Evolutionary conservation across 2,329 filamentous ascomycete species (phyloP).

Genomic region (Phoma sp.): DNA sequence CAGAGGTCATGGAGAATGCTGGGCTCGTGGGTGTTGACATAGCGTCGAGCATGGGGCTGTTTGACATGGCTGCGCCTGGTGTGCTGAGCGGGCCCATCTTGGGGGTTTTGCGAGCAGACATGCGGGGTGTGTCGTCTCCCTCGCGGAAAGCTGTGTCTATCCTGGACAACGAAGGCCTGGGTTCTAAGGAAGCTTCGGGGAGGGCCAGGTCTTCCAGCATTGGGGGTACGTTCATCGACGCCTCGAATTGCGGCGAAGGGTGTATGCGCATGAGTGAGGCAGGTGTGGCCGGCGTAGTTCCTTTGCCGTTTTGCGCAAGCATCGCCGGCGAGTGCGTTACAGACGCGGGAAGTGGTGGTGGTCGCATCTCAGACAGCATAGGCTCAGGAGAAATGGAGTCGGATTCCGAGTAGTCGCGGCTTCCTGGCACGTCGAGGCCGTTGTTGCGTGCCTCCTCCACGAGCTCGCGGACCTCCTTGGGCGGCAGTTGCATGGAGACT

Average conservation of each 20-base stretch:
- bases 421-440: constrained; percentile 34
- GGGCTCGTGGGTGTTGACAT: constrained; percentile 60
- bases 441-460: constrained; percentile 48
- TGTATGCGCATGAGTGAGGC: constrained; percentile 77
- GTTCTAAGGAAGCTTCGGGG: constrained; percentile 69
- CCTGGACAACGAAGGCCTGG: constrained; percentile 55
- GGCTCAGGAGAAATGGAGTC: constrained; percentile 61
- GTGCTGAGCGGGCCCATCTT: constrained; percentile 66
- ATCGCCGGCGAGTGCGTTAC: constrained; percentile 73
- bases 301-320: constrained; percentile 53
- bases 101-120: constrained; percentile 73
- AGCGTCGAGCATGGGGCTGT: constrained; percentile 61
- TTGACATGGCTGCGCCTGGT: constrained; percentile 43
- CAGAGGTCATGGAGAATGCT: constrained; percentile 34
- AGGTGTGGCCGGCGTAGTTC: constrained; percentile 69
- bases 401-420: constrained; percentile 52
- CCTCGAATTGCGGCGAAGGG: constrained; percentile 45
- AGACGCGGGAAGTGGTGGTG: constrained; percentile 70
- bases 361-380: constrained; percentile 58
- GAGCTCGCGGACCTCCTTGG: constrained; percentile 54
- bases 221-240: constrained; percentile 32
- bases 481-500: constrained; percentile 53
- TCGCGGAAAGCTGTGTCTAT: constrained; percentile 60
- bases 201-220: constrained; percentile 70
- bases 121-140: constrained; percentile 62